These are phyloP conservation scores for Bruguiera gymnorhiza DNA, from an alignment of 345 rosid genomes.

Conservation along the genomic window DNA sequence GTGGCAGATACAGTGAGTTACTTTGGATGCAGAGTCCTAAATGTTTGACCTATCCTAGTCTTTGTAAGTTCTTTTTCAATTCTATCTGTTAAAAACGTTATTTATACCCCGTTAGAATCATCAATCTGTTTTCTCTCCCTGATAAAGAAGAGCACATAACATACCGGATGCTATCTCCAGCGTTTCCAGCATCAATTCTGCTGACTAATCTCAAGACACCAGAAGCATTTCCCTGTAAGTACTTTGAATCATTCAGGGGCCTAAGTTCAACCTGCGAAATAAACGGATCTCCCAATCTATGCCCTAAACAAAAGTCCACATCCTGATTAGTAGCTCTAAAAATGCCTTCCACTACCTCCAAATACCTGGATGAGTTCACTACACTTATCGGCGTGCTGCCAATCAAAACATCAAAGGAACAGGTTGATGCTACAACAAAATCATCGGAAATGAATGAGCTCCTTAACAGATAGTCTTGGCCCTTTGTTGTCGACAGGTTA, in stretches of 20 bases:
- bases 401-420: slow-evolving; percentile 31
- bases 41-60: background rate
- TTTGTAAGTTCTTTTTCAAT: background rate
- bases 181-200: slow-evolving; percentile 42
- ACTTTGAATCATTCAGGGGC: slow-evolving; percentile 36
- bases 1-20: too few relatives aligned
- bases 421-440: slow-evolving; percentile 3
- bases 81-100: background rate
- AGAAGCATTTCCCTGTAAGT: slow-evolving; percentile 27
- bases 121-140: background rate
- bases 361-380: slow-evolving; percentile 29
- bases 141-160: slow-evolving; percentile 1
- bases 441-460: slow-evolving; percentile 34
- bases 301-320: slow-evolving; percentile 46
- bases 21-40: too few relatives aligned
- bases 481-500: slow-evolving; percentile 30
- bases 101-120: background rate
- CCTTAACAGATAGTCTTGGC: slow-evolving; percentile 45
- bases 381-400: slow-evolving; percentile 36
- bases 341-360: slow-evolving; percentile 46
- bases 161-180: slow-evolving; percentile 40
- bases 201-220: slow-evolving; percentile 40
- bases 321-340: slow-evolving; percentile 33
- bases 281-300: slow-evolving; percentile 37
- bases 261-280: slow-evolving; percentile 55